phyloP scores from a whole-genome alignment of 2,329 filamentous ascomycete species.

The Cladophialophora yegresii region DNA sequence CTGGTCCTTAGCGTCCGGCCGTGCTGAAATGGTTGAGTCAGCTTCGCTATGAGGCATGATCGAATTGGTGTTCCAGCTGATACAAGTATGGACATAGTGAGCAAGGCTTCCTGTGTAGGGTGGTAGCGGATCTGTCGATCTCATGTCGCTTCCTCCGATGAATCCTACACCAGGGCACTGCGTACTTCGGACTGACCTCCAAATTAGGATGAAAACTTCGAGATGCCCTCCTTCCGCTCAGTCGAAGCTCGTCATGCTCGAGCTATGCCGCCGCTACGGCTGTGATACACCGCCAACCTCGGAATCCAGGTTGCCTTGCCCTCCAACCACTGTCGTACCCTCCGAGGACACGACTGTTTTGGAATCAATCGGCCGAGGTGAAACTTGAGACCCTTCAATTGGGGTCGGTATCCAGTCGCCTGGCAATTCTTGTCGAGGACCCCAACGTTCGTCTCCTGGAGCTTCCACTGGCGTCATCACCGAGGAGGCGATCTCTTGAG shows the following conservation, averaged over 20 bases:
- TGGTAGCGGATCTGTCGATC: neutral
- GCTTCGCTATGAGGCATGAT: neutral
- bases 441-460: conserved; percentile 19
- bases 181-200: too few species aligned
- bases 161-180: too few species aligned
- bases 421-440: conserved; percentile 20
- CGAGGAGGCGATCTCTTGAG: conserved; percentile 9
- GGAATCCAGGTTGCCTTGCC: neutral
- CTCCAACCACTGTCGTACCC: conserved; percentile 3
- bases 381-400: conserved; percentile 3
- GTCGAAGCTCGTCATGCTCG: neutral
- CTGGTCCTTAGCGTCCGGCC: neutral
- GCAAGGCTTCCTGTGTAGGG: neutral
- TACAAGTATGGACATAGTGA: neutral
- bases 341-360: conserved; percentile 10
- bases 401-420: conserved; percentile 9
- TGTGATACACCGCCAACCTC: neutral
- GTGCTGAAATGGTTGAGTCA: neutral
- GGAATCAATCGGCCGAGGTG: neutral
- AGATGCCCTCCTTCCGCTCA: neutral
- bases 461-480: conserved; percentile 21
- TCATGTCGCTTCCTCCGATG: neutral
- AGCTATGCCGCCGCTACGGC: neutral
- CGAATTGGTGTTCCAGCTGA: neutral
- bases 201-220: neutral